phyloP scores from a whole-genome alignment of 148 eudicot genomes.

The Camellia lanceoleosa region DNA sequence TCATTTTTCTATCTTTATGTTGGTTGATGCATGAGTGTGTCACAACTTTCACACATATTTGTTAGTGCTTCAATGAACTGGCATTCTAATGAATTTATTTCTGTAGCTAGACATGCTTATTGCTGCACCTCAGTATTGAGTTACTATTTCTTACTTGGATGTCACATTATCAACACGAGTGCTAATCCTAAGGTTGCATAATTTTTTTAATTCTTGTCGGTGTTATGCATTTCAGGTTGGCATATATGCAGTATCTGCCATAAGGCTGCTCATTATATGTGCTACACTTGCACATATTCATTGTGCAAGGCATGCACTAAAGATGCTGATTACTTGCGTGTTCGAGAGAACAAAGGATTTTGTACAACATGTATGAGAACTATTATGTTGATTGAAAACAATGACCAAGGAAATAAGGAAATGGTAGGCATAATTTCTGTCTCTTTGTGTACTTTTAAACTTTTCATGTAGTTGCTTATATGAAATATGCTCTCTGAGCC shows the following conservation, averaged over 20 bases:
- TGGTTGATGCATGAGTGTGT: neutral
- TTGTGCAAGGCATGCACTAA: constrained; percentile 85
- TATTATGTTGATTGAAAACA: constrained; percentile 73
- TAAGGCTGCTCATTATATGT: constrained; percentile 79
- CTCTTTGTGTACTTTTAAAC: constrained; percentile 6
- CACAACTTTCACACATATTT: neutral
- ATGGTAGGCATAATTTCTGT: constrained; percentile 48
- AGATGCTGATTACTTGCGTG: constrained; percentile 61
- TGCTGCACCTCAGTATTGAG: neutral
- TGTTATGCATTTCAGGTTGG: constrained; percentile 77
- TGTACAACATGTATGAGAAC: constrained; percentile 79
- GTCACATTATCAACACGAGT: neutral
- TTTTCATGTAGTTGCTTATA: constrained; percentile 2
- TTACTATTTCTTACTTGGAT: neutral
- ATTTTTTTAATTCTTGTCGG: neutral
- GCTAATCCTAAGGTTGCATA: neutral
- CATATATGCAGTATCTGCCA: constrained; percentile 87
- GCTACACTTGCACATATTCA: constrained; percentile 89
- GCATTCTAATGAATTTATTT: neutral
- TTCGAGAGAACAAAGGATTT: constrained; percentile 85
- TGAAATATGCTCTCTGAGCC: neutral
- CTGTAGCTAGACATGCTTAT: neutral
- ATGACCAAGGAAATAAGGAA: constrained; percentile 56
- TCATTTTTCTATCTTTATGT: neutral
- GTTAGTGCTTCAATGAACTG: neutral